Evolutionary conservation across 805 yeast genomes (phyloP), one percentile per base, ranked within the genome.

Genomic region (Alloascoidea africana): DNA sequence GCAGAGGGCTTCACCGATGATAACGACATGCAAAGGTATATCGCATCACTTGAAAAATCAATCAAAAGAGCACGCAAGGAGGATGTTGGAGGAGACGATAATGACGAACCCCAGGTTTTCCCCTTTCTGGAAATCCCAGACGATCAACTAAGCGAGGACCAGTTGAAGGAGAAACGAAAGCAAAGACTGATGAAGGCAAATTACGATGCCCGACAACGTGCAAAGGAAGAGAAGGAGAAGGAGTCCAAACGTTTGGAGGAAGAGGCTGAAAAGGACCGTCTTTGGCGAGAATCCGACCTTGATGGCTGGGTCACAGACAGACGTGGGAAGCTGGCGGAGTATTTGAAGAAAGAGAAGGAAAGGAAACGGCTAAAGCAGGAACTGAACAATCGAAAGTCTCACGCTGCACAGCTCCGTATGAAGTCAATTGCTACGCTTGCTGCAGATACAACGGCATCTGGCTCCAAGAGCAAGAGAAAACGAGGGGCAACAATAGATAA

Each of bases 391-490:
- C 68, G 97, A 46, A 86, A 86, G 54, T 86, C 96, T 2, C 73
- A 72, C 42, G 94, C 95, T 17, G 85, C 95, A 1, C 96, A 89
- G 58, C 72, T 77, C 57, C 64, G 97, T 49, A 87, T 89, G 96
- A 85, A 82, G 53, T 78, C 74, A 44, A 76, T 89, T 37, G 94
- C 96, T 0, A 78, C 82, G 8, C 65, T 89, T 42, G 96, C 96
- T 0, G 66, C 76, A 35, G 91, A 82, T 5, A 44, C 66, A 33
- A 47, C 53, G n/a, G 55, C 14, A 16, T 27, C 39, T 16, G 43
- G 39, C 2, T 18, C 23, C 4, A 14, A 17, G 5, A 32, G 18
- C 15, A 11, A 27, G 19, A 37, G 56, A 14, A 40, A 38, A 16
- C 37, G 23, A 32, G 37, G 34, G 13, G n/a, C 13, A 23, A 23